These are phyloP conservation scores for Prunus dulcis DNA, from an alignment of 306 rosid genomes.

Conservation along the genomic window DNA sequence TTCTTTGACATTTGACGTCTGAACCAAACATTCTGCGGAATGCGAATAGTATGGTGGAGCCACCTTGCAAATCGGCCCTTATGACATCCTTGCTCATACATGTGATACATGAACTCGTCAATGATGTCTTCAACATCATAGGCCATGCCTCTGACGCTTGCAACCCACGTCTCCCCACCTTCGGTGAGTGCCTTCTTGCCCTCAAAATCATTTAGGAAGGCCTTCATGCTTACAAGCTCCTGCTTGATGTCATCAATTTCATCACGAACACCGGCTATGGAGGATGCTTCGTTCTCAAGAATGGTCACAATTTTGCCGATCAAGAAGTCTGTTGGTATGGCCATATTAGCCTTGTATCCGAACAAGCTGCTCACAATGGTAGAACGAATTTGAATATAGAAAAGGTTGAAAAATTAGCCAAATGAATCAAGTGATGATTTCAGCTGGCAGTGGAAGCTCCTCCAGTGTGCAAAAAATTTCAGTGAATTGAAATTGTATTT, in stretches of 20 bases:
- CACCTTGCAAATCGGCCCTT: neutral
- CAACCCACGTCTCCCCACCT: neutral
- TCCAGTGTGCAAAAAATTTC: too few relatives aligned
- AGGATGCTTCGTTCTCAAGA: neutral
- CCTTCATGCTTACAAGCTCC: conserved; percentile 1
- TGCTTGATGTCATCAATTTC: neutral
- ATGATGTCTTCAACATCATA: conserved; percentile 14
- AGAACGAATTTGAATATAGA: too few relatives aligned
- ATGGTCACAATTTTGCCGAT: neutral
- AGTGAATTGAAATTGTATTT: too few relatives aligned
- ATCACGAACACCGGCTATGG: neutral
- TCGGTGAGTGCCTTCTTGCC: neutral
- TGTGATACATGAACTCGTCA: conserved; percentile 11
- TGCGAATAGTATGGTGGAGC: neutral
- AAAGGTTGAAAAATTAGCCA: too few relatives aligned
- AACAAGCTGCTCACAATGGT: too few relatives aligned
- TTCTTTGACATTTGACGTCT: neutral
- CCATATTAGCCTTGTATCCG: neutral
- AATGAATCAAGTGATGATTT: too few relatives aligned
- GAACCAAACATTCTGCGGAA: neutral
- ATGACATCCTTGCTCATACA: neutral
- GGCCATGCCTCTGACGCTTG: neutral
- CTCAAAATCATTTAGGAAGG: conserved; percentile 10
- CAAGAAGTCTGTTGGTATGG: neutral
- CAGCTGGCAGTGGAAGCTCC: too few relatives aligned